These are phyloP conservation scores for Ophiosphaerella korrae DNA, from an alignment of 2,329 filamentous ascomycete genomes.

Conservation along the genomic window DNA sequence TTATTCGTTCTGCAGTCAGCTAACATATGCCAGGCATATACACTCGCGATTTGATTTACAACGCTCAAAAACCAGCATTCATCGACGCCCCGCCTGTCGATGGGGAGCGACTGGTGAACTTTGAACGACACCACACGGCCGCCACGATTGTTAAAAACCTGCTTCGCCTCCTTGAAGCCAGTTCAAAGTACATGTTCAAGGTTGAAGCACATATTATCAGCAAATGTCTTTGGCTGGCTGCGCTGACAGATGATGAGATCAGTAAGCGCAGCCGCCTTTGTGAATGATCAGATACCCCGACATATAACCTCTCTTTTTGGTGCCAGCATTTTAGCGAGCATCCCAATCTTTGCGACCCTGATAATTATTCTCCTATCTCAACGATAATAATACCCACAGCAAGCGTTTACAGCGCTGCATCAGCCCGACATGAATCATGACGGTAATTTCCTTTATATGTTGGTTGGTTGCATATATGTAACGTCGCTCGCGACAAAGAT, in stretches of 20 bases:
- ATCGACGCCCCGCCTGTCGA: conserved; percentile 66
- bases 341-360: conserved; percentile 3
- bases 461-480: conserved; percentile 24
- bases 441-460: conserved; percentile 14
- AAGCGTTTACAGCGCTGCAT: conserved; percentile 17
- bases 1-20: background rate
- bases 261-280: conserved; percentile 36
- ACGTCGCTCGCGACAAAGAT: conserved; percentile 26
- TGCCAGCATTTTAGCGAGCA: conserved; percentile 18
- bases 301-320: conserved; percentile 7
- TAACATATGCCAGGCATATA: conserved; percentile 61
- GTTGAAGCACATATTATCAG: conserved; percentile 78
- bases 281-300: conserved; percentile 27
- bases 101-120: conserved; percentile 75
- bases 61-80: conserved; percentile 76
- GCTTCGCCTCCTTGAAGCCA: conserved; percentile 77
- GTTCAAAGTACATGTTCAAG: conserved; percentile 73
- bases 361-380: conserved; percentile 16
- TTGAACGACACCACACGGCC: conserved; percentile 78
- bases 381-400: conserved; percentile 31
- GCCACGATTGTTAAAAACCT: conserved; percentile 80
- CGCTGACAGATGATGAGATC: conserved; percentile 77
- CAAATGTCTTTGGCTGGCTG: conserved; percentile 84
- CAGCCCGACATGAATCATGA: conserved; percentile 36
- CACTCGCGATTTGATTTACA: conserved; percentile 82